These are phyloP conservation scores for Parascedosporium putredinis DNA, from an alignment of 2,329 filamentous ascomycete species.

Conservation along the genomic window DNA sequence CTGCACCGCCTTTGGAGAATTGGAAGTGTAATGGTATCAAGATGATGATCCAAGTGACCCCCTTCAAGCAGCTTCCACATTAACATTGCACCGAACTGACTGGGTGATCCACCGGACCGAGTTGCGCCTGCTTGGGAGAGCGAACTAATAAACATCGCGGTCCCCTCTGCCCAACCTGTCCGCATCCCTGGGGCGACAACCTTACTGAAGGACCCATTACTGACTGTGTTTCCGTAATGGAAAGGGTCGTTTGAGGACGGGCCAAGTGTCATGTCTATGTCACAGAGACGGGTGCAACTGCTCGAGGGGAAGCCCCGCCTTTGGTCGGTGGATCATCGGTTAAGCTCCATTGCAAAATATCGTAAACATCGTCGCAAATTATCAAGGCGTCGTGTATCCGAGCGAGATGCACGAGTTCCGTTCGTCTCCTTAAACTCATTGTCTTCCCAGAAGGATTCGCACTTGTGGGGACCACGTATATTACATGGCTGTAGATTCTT, in stretches of 20 bases:
- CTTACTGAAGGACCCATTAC: slow-evolving; percentile 88
- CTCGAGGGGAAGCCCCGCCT: background rate
- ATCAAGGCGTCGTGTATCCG: slow-evolving; percentile 72
- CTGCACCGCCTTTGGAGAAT: slow-evolving; percentile 33
- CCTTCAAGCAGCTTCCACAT: slow-evolving; percentile 35
- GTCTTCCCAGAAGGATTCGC: slow-evolving; percentile 81
- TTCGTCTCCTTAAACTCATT: slow-evolving; percentile 59
- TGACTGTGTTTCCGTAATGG: slow-evolving; percentile 66
- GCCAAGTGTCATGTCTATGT: slow-evolving; percentile 62
- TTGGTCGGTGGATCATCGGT: slow-evolving; percentile 23
- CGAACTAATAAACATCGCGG: slow-evolving; percentile 40
- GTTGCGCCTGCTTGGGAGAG: slow-evolving; percentile 43
- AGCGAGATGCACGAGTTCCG: slow-evolving; percentile 63
- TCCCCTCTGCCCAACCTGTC: slow-evolving; percentile 81
- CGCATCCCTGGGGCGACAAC: slow-evolving; percentile 70
- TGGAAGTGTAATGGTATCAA: slow-evolving; percentile 31
- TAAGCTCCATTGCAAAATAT: slow-evolving; percentile 87
- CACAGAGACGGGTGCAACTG: slow-evolving; percentile 59
- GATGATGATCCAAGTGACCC: slow-evolving; percentile 33
- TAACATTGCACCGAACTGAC: slow-evolving; percentile 42
- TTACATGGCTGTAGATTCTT: slow-evolving; percentile 76
- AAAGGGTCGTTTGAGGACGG: slow-evolving; percentile 32
- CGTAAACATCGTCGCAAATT: slow-evolving; percentile 87
- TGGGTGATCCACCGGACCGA: slow-evolving; percentile 46
- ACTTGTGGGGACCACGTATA: slow-evolving; percentile 83